Evolutionary conservation across 2,329 filamentous ascomycete genomes (phyloP).

Genomic region (Microsporum audouinii): DNA sequence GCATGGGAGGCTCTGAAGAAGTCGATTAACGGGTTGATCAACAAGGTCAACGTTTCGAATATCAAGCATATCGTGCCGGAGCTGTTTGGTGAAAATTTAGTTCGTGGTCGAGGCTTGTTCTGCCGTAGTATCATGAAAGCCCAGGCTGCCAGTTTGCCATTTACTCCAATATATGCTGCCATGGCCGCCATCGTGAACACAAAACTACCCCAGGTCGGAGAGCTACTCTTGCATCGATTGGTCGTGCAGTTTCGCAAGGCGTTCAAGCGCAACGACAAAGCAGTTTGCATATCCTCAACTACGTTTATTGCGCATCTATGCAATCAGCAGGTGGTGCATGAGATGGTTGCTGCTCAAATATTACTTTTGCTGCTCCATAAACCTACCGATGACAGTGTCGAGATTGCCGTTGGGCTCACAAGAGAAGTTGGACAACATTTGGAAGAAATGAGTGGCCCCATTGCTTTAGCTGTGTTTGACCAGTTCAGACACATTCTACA

Average conservation of each 20-base stretch:
- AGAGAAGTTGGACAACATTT: slow-evolving; percentile 87
- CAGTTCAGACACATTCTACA: slow-evolving; percentile 92
- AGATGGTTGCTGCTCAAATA: slow-evolving; percentile 87
- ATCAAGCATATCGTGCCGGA: slow-evolving; percentile 97
- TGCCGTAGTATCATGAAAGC: slow-evolving; percentile 98
- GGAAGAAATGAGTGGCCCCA: slow-evolving; percentile 86
- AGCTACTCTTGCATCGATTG: slow-evolving; percentile 73
- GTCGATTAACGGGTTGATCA: slow-evolving; percentile 95
- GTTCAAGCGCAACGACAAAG: slow-evolving; percentile 93
- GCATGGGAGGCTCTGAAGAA: slow-evolving; percentile 98
- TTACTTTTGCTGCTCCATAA: slow-evolving; percentile 84
- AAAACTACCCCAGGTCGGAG: slow-evolving; percentile 87
- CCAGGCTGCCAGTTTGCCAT: slow-evolving; percentile 87
- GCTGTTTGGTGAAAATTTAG: slow-evolving; percentile 85
- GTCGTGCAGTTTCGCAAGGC: slow-evolving; percentile 91
- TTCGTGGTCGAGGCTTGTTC: slow-evolving; percentile 83
- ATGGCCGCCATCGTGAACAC: slow-evolving; percentile 97
- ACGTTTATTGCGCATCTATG: slow-evolving; percentile 91
- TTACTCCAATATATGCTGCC: slow-evolving; percentile 90
- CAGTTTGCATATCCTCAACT: slow-evolving; percentile 82
- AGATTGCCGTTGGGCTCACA: slow-evolving; percentile 90
- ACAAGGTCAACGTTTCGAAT: slow-evolving; percentile 96
- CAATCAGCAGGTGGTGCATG: slow-evolving; percentile 91
- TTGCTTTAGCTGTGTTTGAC: slow-evolving; percentile 84
- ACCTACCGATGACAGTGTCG: slow-evolving; percentile 92